phyloP scores from a whole-genome alignment of 2,329 filamentous ascomycete species.

The Berkeleyomyces rouxiae region DNA sequence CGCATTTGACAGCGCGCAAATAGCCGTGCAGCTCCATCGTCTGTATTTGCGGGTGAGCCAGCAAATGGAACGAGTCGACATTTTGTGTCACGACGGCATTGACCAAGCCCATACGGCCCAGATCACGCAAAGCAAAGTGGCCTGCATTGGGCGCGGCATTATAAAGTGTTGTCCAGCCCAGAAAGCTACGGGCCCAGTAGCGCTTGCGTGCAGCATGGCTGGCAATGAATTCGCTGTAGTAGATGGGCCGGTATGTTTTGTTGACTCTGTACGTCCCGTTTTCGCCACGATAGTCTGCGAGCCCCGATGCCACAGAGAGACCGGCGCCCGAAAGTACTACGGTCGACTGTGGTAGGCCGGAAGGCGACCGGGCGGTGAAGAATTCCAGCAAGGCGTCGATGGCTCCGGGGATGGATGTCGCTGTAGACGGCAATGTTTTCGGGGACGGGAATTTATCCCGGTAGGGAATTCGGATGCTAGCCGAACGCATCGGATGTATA shows the following conservation, averaged over 20 bases:
- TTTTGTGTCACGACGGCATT: slow-evolving; percentile 81
- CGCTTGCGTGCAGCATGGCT: slow-evolving; percentile 74
- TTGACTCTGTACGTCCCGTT: slow-evolving; percentile 90
- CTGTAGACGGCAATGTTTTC: slow-evolving; percentile 54
- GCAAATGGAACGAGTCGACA: slow-evolving; percentile 82
- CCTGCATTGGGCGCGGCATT: slow-evolving; percentile 64
- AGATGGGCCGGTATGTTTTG: slow-evolving; percentile 78
- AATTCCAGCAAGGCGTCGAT: slow-evolving; percentile 64
- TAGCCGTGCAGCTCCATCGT: slow-evolving; percentile 88
- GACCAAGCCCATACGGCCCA: slow-evolving; percentile 57
- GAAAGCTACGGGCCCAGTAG: slow-evolving; percentile 90
- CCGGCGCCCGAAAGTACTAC: slow-evolving; percentile 61
- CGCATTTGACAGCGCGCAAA: slow-evolving; percentile 64
- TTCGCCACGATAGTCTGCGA: slow-evolving; percentile 80
- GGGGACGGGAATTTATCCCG: slow-evolving; percentile 66
- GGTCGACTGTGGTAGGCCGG: slow-evolving; percentile 26
- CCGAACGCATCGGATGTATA: slow-evolving; percentile 39
- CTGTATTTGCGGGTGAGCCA: slow-evolving; percentile 54
- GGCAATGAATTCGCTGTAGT: slow-evolving; percentile 73
- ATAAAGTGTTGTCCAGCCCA: slow-evolving; percentile 75
- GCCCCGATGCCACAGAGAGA: slow-evolving; percentile 79
- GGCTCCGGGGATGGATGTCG: slow-evolving; percentile 53
- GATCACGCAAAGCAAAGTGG: slow-evolving; percentile 58
- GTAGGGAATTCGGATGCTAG: slow-evolving; percentile 78
- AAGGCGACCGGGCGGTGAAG: slow-evolving; percentile 43